phyloP scores from a whole-genome alignment of 768 basidiomycete species.

The Clitopilus passeckerianus region DNA sequence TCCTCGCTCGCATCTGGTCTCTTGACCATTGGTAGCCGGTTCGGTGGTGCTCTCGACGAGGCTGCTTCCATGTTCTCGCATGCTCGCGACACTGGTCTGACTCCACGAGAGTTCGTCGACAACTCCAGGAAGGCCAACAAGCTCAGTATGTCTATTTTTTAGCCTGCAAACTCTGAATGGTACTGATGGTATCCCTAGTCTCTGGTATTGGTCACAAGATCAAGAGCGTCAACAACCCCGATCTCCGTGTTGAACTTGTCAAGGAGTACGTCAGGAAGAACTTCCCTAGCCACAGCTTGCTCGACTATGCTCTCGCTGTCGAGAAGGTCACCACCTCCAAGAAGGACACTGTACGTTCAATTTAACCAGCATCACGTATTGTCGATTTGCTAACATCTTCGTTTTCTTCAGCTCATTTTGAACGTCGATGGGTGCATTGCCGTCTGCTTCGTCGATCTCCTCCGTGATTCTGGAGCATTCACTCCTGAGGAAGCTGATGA shows the following conservation, averaged over 20 bases:
- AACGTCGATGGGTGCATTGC: constrained; percentile 97
- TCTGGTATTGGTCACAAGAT: constrained; percentile 99
- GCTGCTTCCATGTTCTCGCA: constrained; percentile 94
- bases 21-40: constrained; percentile 95
- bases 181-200: constrained; percentile 38
- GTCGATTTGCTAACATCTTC: constrained; percentile 3
- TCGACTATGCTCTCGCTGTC: constrained; percentile 94
- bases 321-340: constrained; percentile 97
- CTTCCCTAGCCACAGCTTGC: constrained; percentile 91
- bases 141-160: constrained; percentile 58
- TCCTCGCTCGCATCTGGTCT: constrained; percentile 95
- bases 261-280: constrained; percentile 94
- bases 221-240: constrained; percentile 97
- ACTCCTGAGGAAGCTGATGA: constrained; percentile 94
- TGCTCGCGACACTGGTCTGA: constrained; percentile 87
- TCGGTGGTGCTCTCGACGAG: constrained; percentile 98
- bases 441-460: constrained; percentile 93
- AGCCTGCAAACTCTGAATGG: constrained; percentile 2
- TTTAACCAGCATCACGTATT: not conserved
- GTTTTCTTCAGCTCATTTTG: constrained; percentile 64
- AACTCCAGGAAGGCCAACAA: constrained; percentile 90
- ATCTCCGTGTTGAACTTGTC: constrained; percentile 87
- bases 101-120: constrained; percentile 98
- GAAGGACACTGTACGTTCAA: constrained; percentile 78
- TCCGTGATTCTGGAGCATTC: constrained; percentile 91